Conservation (phyloP, 148 eudicot species). For the Hydrangea macrophylla region DNA sequence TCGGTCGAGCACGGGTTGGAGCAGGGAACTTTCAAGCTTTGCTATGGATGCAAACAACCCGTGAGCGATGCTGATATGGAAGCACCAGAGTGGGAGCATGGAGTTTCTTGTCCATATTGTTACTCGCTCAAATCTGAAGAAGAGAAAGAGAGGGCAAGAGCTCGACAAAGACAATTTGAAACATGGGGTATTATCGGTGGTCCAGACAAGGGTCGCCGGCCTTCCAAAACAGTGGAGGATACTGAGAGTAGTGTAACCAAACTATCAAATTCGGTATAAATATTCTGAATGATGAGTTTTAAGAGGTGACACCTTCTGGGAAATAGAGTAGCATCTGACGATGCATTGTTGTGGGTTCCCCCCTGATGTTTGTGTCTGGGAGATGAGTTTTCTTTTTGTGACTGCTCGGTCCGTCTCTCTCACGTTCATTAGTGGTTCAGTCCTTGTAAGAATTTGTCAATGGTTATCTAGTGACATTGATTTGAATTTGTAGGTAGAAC, state of each 20-base stretch:
- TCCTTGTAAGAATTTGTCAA: too few species aligned
- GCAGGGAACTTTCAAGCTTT: conserved; percentile 83
- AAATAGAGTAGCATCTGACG: background rate
- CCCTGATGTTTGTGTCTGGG: background rate
- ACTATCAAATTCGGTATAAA: conserved; percentile 45
- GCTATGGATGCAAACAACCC: conserved; percentile 98
- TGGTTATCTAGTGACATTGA: background rate
- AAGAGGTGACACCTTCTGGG: background rate
- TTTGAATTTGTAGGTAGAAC: too few species aligned
- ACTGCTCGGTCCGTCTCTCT: background rate
- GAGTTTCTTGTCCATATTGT: conserved; percentile 81
- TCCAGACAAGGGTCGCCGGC: conserved; percentile 86
- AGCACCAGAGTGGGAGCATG: conserved; percentile 75
- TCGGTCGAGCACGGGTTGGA: conserved; percentile 90
- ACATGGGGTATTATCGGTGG: conserved; percentile 94
- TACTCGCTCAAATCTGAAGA: conserved; percentile 77
- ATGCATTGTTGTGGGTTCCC: conserved; percentile 6
- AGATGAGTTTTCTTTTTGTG: background rate
- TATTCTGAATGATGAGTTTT: background rate
- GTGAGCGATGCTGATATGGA: conserved; percentile 98
- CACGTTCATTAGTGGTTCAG: too few species aligned
- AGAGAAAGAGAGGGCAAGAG: conserved; percentile 93
- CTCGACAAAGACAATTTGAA: conserved; percentile 88
- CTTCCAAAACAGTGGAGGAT: conserved; percentile 21
- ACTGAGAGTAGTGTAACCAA: conserved; percentile 11